phyloP scores from a whole-genome alignment of 1,284 basidiomycete genomes.

The Tylopilus sp. region DNA sequence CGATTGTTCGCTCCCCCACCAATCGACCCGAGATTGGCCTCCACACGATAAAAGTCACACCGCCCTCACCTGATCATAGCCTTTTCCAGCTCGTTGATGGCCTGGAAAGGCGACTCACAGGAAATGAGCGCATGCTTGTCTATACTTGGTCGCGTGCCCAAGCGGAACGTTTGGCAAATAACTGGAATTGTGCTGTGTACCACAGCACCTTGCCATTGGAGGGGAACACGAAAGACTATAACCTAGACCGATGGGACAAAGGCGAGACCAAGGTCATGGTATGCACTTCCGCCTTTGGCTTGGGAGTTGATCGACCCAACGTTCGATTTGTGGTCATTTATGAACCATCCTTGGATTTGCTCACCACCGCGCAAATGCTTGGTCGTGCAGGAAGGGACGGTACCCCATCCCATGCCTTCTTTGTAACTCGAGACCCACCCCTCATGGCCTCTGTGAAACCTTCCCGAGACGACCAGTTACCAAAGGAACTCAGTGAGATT shows the following conservation, averaged over 20 bases:
- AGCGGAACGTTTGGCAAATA: too few species aligned
- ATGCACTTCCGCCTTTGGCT: neutral
- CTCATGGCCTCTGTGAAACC: too few species aligned
- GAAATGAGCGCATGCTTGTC: too few species aligned
- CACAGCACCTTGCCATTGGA: neutral
- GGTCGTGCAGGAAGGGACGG: constrained; percentile 5
- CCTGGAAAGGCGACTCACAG: too few species aligned
- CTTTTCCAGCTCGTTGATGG: too few species aligned
- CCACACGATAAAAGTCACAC: too few species aligned
- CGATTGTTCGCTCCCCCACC: too few species aligned
- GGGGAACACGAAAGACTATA: neutral
- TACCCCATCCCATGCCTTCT: constrained; percentile 1
- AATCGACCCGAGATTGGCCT: constrained; percentile 1
- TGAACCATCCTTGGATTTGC: neutral
- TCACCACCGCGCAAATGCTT: neutral
- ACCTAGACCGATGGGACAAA: neutral
- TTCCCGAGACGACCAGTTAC: too few species aligned
- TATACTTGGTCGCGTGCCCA: too few species aligned
- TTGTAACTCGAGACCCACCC: too few species aligned
- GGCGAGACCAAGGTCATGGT: neutral
- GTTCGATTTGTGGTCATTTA: neutral
- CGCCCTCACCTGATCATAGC: too few species aligned
- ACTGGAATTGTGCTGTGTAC: too few species aligned
- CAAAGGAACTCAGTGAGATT: neutral
- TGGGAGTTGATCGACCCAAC: neutral